Conservation (phyloP, 495 filamentous ascomycete species). For the Penicillium riverlandense region DNA sequence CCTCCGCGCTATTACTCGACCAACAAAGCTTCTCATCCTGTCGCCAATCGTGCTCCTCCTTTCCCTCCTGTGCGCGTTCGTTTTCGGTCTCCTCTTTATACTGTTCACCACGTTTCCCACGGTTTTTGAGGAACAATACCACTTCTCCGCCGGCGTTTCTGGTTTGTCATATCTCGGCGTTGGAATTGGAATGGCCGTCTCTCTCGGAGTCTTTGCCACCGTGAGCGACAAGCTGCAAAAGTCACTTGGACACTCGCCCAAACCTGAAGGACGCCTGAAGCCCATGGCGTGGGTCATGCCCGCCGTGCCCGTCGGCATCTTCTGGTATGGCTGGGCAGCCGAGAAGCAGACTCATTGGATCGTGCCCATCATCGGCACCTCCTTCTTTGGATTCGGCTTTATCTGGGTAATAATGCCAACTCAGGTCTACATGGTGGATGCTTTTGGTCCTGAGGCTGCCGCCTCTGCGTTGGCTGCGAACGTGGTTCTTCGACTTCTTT, state of each 20-base stretch:
- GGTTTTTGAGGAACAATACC: conserved; percentile 26
- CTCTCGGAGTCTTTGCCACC: conserved; percentile 14
- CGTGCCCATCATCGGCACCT: conserved; percentile 28
- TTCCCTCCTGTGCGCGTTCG: conserved; percentile 24
- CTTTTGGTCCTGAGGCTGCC: conserved; percentile 22
- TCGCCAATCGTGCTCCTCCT: conserved; percentile 30
- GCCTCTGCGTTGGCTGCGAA: conserved; percentile 28
- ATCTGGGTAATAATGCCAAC: conserved; percentile 22
- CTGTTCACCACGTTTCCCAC: conserved; percentile 34
- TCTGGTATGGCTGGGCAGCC: conserved; percentile 31
- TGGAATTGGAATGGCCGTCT: conserved; percentile 19
- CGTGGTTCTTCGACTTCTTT: conserved; percentile 25
- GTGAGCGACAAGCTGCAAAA: conserved; percentile 16
- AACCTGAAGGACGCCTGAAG: conserved; percentile 25
- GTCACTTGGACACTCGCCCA: conserved; percentile 4
- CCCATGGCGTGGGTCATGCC: conserved; percentile 21
- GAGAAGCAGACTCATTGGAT: conserved; percentile 29
- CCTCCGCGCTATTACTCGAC: conserved; percentile 13
- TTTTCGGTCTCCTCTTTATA: conserved; percentile 30
- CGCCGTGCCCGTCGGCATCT: conserved; percentile 19
- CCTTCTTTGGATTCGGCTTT: conserved; percentile 22
- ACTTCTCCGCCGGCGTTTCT: conserved; percentile 17
- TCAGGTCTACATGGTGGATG: conserved; percentile 28
- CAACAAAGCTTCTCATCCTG: conserved; percentile 23
- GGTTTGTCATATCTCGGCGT: conserved; percentile 31